Base-by-base conservation (phyloP, 306 rosid genomes). In the Sicyos baderoa region DNA sequence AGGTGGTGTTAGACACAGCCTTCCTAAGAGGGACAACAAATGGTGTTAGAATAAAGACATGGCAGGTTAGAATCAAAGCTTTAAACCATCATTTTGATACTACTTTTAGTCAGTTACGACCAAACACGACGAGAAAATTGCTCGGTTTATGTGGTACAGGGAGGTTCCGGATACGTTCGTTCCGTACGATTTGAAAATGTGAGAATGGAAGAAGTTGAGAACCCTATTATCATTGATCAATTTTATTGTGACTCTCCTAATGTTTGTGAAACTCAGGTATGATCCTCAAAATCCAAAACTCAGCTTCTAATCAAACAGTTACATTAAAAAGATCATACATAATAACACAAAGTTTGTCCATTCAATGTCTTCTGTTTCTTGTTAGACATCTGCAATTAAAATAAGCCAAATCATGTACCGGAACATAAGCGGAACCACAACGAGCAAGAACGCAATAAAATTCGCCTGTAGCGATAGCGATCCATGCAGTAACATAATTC, bases 201-300 rank as follows among this genome's bases (percentile, higher is more conserved):
- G 77, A 81, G 75, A 78, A 80, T 90, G 87, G 92, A 88, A 53
- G 79, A 94, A 37, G 95, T 88, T 29, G 82, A 85, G 58, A 90
- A 90, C 74, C 99, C 99, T 42, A 94, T 94, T 57, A 78, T 94
- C 29, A 88, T 94, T 21, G 99, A 94, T 79, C 99, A 94, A 79
- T 94, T 94, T 82, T 94, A 94, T 76, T 94, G 99, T 52, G 99
- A 94, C 79, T 94, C 99, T 2, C 95, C 97, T 68, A 65, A 78
- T 23, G 0, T 79, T 35, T 94, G 99, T 83, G 75, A 81, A 79
- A 78, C 76, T 79, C 97, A 84, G 96, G 99, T 94, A 84, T 40
- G 21, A n/a, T 37, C 73, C 48, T 61, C 69, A 29, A 63, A 49
- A 22, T 55, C 29, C 19, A 68, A 4, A 45, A 48, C 16, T 50